phyloP scores from a whole-genome alignment of 2,329 filamentous ascomycete genomes.

The Tolypocladium paradoxum region DNA sequence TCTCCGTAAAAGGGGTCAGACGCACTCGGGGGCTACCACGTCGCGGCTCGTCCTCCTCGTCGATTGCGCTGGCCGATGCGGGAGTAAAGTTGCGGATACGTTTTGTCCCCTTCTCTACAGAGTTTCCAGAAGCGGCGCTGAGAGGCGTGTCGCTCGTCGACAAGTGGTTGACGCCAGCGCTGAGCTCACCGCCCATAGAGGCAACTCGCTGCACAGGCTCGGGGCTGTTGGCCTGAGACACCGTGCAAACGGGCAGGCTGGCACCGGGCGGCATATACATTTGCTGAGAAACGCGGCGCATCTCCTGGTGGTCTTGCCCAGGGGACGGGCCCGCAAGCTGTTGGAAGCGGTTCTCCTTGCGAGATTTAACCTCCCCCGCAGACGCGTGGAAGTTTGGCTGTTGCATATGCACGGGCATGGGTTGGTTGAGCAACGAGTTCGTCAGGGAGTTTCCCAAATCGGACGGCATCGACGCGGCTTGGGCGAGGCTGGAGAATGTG shows the following conservation, averaged over 20 bases:
- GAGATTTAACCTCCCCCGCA: constrained; percentile 28
- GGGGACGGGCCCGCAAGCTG: constrained; percentile 3
- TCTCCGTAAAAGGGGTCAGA: constrained; percentile 9
- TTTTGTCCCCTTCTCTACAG: constrained; percentile 29
- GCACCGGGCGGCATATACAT: constrained; percentile 17
- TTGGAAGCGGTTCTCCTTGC: constrained; percentile 30
- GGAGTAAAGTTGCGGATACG: constrained; percentile 36
- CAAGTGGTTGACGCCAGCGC: constrained; percentile 1
- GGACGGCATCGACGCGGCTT: constrained; percentile 11
- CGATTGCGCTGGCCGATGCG: constrained; percentile 32
- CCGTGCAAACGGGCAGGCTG: constrained; percentile 7
- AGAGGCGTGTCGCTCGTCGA: constrained; percentile 5
- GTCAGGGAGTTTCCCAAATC: constrained; percentile 33
- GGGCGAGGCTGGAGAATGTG: constrained; percentile 9
- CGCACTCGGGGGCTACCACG: constrained; percentile 15
- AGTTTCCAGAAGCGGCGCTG: constrained; percentile 5
- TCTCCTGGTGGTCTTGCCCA: constrained; percentile 18
- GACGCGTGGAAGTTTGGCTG: constrained; percentile 18
- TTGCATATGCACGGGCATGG: constrained; percentile 25
- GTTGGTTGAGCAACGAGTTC: constrained; percentile 37
- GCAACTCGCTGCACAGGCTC: constrained; percentile 4
- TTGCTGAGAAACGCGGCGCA: constrained; percentile 30
- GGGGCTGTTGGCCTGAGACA: constrained; percentile 8
- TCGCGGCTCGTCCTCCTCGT: constrained; percentile 35
- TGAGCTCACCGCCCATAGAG: constrained; percentile 2